phyloP scores from a whole-genome alignment of 1,284 basidiomycete genomes.

The Tilletia setariae region DNA sequence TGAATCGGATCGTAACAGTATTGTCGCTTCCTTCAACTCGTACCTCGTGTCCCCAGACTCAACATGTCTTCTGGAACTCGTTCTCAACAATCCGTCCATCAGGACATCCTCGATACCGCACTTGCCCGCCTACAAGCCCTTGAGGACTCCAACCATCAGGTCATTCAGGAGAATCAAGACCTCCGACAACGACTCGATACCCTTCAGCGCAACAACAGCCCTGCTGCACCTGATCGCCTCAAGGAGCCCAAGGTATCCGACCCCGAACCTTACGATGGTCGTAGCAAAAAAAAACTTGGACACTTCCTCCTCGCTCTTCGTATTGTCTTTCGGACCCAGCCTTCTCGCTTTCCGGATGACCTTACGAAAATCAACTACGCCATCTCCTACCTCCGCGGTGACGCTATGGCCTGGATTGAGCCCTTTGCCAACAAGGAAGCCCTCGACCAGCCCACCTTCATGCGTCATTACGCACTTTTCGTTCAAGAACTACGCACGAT shows the following conservation, averaged over 20 bases:
- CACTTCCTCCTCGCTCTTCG: not conserved
- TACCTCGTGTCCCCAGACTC: slow-evolving; percentile 4
- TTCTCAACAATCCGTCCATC: too few species aligned
- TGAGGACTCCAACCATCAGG: not conserved
- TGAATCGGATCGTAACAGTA: slow-evolving; percentile 12
- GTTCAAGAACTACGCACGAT: not conserved
- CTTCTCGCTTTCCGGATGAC: not conserved
- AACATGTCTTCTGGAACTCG: too few species aligned
- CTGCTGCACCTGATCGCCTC: too few species aligned
- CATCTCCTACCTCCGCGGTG: not conserved
- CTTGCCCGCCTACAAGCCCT: not conserved
- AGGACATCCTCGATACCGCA: too few species aligned
- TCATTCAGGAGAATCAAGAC: not conserved
- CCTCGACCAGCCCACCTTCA: not conserved
- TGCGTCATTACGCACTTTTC: not conserved
- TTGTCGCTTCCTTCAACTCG: slow-evolving; percentile 2
- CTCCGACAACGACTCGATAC: not conserved
- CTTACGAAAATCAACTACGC: too few species aligned
- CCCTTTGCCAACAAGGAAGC: not conserved
- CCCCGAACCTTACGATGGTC: not conserved
- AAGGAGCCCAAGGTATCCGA: not conserved
- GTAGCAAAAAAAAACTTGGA: not conserved
- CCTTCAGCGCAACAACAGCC: not conserved
- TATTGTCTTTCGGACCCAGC: not conserved
- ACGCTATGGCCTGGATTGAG: not conserved